These are phyloP conservation scores for Candida hispaniensis DNA, from an alignment of 805 yeast species.

Conservation along the genomic window DNA sequence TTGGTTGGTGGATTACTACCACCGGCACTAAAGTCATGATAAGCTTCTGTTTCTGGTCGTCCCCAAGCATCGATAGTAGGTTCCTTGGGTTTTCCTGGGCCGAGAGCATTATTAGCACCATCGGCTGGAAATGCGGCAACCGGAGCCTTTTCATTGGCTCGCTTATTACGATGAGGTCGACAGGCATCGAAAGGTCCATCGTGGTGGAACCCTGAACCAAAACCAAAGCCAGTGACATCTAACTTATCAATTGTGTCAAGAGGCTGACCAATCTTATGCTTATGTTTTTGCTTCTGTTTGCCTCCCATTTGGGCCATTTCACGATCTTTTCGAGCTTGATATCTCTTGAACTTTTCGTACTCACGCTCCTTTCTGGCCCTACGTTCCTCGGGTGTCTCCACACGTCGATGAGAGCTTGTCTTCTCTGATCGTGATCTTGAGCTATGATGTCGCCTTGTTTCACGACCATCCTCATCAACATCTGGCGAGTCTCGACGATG, in stretches of 20 bases:
- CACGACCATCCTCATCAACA: constrained; percentile 3
- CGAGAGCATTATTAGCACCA: constrained; percentile 81
- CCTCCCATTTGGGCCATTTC: constrained; percentile 7
- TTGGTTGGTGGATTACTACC: constrained; percentile 19
- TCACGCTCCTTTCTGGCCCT: constrained; percentile 13
- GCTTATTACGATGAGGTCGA: constrained; percentile 87
- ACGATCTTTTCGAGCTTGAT: constrained; percentile 15
- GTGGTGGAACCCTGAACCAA: constrained; percentile 89
- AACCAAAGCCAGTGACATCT: constrained; percentile 94
- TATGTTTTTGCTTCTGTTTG: constrained; percentile 1
- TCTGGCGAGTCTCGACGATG: constrained; percentile 3
- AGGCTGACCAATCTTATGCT: constrained; percentile 41
- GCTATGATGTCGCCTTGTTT: background rate
- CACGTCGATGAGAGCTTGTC: constrained; percentile 10
- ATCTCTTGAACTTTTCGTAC: constrained; percentile 16
- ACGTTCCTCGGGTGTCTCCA: constrained; percentile 14
- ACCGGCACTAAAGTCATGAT: constrained; percentile 27
- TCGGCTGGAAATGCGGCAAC: constrained; percentile 91
- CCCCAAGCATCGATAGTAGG: constrained; percentile 63
- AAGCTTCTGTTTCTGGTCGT: constrained; percentile 42
- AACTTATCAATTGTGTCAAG: constrained; percentile 90
- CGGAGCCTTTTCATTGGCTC: constrained; percentile 58
- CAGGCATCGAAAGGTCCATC: constrained; percentile 99
- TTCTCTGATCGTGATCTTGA: constrained; percentile 4
- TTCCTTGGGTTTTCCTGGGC: constrained; percentile 4